Evolutionary conservation across 371 early-diverging fungal genomes (phyloP), one percentile per base, ranked within the genome.

Genomic region (Actinomortierella wolfii): DNA sequence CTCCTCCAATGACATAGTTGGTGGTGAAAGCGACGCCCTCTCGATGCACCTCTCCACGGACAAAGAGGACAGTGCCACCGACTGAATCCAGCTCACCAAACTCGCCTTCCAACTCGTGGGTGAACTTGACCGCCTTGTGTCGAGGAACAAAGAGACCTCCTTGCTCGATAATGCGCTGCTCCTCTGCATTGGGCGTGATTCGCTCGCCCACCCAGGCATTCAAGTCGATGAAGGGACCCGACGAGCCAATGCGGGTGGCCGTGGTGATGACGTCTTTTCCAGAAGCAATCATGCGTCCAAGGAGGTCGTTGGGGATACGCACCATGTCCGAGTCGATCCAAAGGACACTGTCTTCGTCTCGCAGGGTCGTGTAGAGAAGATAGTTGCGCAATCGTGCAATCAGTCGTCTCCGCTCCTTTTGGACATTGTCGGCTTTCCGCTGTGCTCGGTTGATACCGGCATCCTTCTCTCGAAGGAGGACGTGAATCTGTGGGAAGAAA

Each of bases 11-110:
- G 14, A 57, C 41, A 34, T 57, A 47, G 23, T 57, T 39, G 39
- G 57, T 48, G 9, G 57, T 48, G 39, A 57, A 57, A 14, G 57
- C 57, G 1, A 48, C 48, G 15, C 57, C 57, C 57, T 57, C 57
- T 23, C 57, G 47, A 39, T 57, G 57, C 18, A 57, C 40, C 20
- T 57, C 57, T 9, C 48, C 49, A n/a, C 49, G 34, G 34, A 57
- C 57, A 34, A 57, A 57, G 6, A 57, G 49, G 41, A 57, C 57
- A 1, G 57, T 57, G 11, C 41, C 48, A 3, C 57, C 57, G 2
- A 57, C 57, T 1, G 57, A 48, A 18, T 57, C 57, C 57, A 57
- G 40, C 20, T 47, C n/a, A 29, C 13, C 0, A 48, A 57, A 57
- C 11, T 57, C 57, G 6, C 29, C 46, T 2, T 34, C 3, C 46